A percentile compares a stretch with the other conserved stretches of the same genome.
Evolutionary conservation across 345 rosid genomes (phyloP).

Genomic region (Odontarrhena argentea): DNA sequence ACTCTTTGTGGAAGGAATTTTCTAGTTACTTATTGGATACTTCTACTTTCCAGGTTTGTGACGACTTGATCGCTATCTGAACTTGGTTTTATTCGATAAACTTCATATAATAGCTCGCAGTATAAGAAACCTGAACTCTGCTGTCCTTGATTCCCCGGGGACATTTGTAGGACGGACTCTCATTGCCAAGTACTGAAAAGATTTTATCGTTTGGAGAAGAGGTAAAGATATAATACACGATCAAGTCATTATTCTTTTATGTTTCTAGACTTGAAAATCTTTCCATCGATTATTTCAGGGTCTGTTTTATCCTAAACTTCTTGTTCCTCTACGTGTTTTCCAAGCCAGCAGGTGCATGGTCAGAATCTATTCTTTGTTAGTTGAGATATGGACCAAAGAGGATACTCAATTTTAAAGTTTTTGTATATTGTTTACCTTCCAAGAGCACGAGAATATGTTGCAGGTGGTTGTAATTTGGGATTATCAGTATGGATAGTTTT

Average conservation of each 20-base stretch:
- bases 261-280: slow-evolving; percentile 13
- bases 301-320: slow-evolving; percentile 81
- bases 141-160: slow-evolving; percentile 81
- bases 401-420: slow-evolving; percentile 1
- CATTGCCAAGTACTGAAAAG: slow-evolving; percentile 90
- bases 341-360: slow-evolving; percentile 89
- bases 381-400: too few species aligned
- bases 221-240: slow-evolving; percentile 43
- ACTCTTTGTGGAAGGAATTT: slow-evolving; percentile 6
- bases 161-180: slow-evolving; percentile 89
- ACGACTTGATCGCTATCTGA: slow-evolving; percentile 82
- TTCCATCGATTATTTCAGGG: slow-evolving; percentile 51
- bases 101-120: slow-evolving; percentile 54
- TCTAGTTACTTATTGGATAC: slow-evolving; percentile 3
- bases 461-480: slow-evolving; percentile 70
- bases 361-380: neutral
- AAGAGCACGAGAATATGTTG: slow-evolving; percentile 86
- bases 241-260: slow-evolving; percentile 27
- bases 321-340: slow-evolving; percentile 82
- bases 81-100: slow-evolving; percentile 77
- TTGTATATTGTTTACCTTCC: slow-evolving; percentile 54
- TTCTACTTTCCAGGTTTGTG: slow-evolving; percentile 61
- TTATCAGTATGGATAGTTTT: slow-evolving; percentile 80
- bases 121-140: slow-evolving; percentile 72
- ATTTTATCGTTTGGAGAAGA: slow-evolving; percentile 95